These are phyloP conservation scores for Neonectria neomacrospora DNA, from an alignment of 2,329 filamentous ascomycete species.

Conservation along the genomic window DNA sequence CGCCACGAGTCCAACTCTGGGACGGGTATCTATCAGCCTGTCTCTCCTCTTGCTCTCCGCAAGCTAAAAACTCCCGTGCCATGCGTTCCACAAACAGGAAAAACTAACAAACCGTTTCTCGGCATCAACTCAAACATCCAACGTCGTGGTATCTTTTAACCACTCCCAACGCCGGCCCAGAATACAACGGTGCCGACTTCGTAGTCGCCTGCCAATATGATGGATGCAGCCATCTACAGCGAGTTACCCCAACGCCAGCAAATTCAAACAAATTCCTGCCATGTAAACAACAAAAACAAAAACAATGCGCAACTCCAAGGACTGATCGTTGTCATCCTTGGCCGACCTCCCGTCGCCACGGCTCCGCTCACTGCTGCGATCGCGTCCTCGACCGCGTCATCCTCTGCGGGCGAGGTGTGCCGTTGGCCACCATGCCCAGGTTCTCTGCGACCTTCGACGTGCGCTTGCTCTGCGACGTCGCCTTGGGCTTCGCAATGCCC, in stretches of 20 bases:
- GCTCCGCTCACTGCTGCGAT: conserved; percentile 32
- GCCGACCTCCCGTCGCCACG: not conserved
- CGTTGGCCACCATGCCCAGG: conserved; percentile 49
- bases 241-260: conserved; percentile 3
- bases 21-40: conserved; percentile 1
- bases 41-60: not conserved
- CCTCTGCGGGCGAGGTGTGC: conserved; percentile 49
- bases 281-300: not conserved
- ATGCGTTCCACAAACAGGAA: not conserved
- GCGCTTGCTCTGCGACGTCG: conserved; percentile 41
- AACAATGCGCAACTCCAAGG: not conserved
- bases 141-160: conserved; percentile 32
- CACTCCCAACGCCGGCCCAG: conserved; percentile 33
- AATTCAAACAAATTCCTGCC: not conserved
- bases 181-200: conserved; percentile 24
- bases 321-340: not conserved
- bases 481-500: conserved; percentile 47
- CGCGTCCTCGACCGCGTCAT: conserved; percentile 47
- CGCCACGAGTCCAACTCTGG: not conserved
- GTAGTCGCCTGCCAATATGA: conserved; percentile 24
- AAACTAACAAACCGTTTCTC: conserved; percentile 12
- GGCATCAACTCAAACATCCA: conserved; percentile 16
- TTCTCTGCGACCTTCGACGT: conserved; percentile 45
- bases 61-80: not conserved
- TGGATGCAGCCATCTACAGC: conserved; percentile 10